These are phyloP conservation scores for Calocera cornea DNA, from an alignment of 768 basidiomycete species.

Conservation along the genomic window DNA sequence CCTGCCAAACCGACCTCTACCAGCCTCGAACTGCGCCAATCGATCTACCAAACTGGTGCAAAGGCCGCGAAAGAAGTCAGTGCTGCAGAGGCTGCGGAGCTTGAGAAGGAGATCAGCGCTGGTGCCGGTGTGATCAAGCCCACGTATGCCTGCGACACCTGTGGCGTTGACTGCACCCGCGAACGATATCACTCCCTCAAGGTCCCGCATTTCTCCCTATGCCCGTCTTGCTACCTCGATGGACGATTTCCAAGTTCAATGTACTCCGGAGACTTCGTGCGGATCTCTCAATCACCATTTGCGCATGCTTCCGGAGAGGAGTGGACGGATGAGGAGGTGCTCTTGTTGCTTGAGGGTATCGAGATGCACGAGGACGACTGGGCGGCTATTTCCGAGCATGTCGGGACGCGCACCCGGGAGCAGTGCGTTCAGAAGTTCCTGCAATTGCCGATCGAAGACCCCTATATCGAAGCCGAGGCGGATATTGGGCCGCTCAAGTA, in stretches of 20 bases:
- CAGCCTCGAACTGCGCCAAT: slow-evolving; percentile 67
- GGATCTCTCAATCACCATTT: slow-evolving; percentile 39
- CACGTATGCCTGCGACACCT: slow-evolving; percentile 78
- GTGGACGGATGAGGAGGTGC: slow-evolving; percentile 84
- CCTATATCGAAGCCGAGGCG: slow-evolving; percentile 65
- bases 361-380: slow-evolving; percentile 99
- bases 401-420: slow-evolving; percentile 79
- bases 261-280: slow-evolving; percentile 96
- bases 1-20: slow-evolving; percentile 40
- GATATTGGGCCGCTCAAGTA: slow-evolving; percentile 64
- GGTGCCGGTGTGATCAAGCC: slow-evolving; percentile 29
- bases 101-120: slow-evolving; percentile 42
- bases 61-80: slow-evolving; percentile 65
- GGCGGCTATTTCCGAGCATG: slow-evolving; percentile 83
- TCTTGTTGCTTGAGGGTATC: slow-evolving; percentile 83
- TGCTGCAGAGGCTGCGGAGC: slow-evolving; percentile 49
- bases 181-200: slow-evolving; percentile 87
- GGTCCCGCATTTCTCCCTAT: slow-evolving; percentile 81
- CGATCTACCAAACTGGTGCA: slow-evolving; percentile 77
- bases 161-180: slow-evolving; percentile 82
- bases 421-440: slow-evolving; percentile 95
- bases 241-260: slow-evolving; percentile 93
- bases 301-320: slow-evolving; percentile 34
- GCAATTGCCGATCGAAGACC: slow-evolving; percentile 91
- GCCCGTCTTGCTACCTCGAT: slow-evolving; percentile 84